phyloP scores from a whole-genome alignment of 495 filamentous ascomycete genomes.

The Penicillium canariense region DNA sequence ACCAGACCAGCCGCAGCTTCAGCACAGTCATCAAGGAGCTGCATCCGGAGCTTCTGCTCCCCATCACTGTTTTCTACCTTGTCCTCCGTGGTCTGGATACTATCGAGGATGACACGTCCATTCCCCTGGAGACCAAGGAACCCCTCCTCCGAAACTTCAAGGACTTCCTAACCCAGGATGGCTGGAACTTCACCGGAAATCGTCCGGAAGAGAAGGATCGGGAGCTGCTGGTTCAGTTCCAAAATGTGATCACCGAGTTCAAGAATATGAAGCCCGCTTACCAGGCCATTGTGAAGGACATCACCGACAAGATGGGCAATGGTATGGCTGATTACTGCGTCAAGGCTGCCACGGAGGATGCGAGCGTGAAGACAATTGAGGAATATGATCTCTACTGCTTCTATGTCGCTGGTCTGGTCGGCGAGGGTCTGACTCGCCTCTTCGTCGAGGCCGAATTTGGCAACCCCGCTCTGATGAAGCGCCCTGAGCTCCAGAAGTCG shows the following conservation, averaged over 20 bases:
- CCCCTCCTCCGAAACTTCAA: slow-evolving; percentile 82
- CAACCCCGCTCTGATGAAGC: slow-evolving; percentile 77
- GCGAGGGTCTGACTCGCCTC: slow-evolving; percentile 85
- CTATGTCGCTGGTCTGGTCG: slow-evolving; percentile 95
- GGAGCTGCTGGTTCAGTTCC: slow-evolving; percentile 86
- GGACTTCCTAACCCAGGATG: slow-evolving; percentile 70
- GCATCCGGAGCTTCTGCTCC: slow-evolving; percentile 87
- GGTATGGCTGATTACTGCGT: slow-evolving; percentile 95
- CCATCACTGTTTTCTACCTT: slow-evolving; percentile 91
- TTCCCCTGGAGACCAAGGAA: slow-evolving; percentile 76
- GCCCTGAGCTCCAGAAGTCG: slow-evolving; percentile 78
- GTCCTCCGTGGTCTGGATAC: slow-evolving; percentile 89
- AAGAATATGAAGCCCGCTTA: slow-evolving; percentile 86
- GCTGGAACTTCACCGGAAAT: slow-evolving; percentile 85
- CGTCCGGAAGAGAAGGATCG: slow-evolving; percentile 93
- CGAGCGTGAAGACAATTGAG: slow-evolving; percentile 76
- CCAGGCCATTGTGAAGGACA: slow-evolving; percentile 85
- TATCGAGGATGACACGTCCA: slow-evolving; percentile 97
- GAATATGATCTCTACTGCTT: slow-evolving; percentile 97
- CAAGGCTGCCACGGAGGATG: slow-evolving; percentile 72
- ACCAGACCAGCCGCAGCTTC: slow-evolving; percentile 91
- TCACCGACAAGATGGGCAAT: slow-evolving; percentile 92
- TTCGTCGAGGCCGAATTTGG: slow-evolving; percentile 88
- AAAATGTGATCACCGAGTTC: slow-evolving; percentile 81
- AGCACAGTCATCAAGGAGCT: slow-evolving; percentile 91